Evolutionary conservation across 2,329 filamentous ascomycete species (phyloP).

Genomic region (Verticillium dahliae): DNA sequence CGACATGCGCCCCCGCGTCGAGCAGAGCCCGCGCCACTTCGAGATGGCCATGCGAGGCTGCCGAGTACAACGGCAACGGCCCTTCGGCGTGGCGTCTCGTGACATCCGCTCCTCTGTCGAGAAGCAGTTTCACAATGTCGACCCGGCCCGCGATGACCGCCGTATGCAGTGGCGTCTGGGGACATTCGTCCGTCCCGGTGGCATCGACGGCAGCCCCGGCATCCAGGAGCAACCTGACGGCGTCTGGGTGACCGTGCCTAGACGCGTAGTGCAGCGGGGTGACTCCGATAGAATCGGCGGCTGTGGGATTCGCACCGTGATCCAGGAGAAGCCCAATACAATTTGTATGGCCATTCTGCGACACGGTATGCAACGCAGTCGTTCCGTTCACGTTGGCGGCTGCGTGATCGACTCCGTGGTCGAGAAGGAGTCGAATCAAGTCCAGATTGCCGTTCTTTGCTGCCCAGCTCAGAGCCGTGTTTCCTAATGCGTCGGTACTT

Average conservation of each 20-base stretch:
- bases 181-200: conserved; percentile 4
- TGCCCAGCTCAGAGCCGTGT: conserved; percentile 8
- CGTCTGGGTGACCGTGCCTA: neutral
- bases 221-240: conserved; percentile 5
- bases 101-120: conserved; percentile 14
- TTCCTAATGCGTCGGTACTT: conserved; percentile 3
- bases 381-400: conserved; percentile 2
- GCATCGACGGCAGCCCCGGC: conserved; percentile 1
- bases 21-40: neutral
- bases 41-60: neutral
- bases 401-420: conserved; percentile 13
- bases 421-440: conserved; percentile 11
- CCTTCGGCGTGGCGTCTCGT: neutral
- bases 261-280: neutral
- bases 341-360: conserved; percentile 5
- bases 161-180: conserved; percentile 11
- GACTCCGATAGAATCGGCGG: neutral
- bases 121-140: conserved; percentile 10
- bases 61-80: neutral
- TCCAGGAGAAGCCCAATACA: conserved; percentile 11
- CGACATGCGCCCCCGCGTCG: neutral
- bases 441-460: conserved; percentile 5
- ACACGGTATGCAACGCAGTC: conserved; percentile 13
- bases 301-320: conserved; percentile 12
- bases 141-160: conserved; percentile 9